Evolutionary conservation across 768 basidiomycete species (phyloP).

Genomic region (Tephrocybe sp.): DNA sequence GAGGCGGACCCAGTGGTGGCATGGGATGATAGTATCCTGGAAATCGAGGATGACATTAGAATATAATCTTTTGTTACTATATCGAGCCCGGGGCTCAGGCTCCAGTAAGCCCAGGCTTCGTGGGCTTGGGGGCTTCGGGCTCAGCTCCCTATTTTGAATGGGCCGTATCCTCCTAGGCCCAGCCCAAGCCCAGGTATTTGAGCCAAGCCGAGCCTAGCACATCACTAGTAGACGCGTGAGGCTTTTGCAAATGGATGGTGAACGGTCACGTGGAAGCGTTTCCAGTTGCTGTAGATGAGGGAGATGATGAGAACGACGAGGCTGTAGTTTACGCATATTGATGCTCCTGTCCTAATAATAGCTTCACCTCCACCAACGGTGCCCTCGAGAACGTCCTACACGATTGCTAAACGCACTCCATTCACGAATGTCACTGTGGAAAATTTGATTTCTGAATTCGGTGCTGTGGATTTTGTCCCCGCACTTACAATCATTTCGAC

Average conservation of each 20-base stretch:
- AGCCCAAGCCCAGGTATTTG: too few relatives aligned
- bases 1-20: too few relatives aligned
- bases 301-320: background rate
- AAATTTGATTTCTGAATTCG: background rate
- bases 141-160: too few relatives aligned
- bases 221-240: background rate
- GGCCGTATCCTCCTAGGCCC: too few relatives aligned
- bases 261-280: background rate
- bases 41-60: too few relatives aligned
- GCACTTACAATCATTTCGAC: background rate
- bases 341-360: background rate
- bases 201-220: too few relatives aligned
- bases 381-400: background rate
- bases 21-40: too few relatives aligned
- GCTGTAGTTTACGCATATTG: background rate
- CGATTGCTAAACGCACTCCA: background rate
- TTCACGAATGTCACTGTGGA: background rate
- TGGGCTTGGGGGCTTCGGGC: too few relatives aligned
- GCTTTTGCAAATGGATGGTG: background rate
- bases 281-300: background rate
- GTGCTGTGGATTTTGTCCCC: background rate
- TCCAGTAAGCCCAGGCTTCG: too few relatives aligned
- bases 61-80: too few relatives aligned
- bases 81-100: too few relatives aligned
- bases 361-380: background rate